Evolutionary conservation across 345 rosid genomes (phyloP).

Genomic region (Noccaea caerulescens): DNA sequence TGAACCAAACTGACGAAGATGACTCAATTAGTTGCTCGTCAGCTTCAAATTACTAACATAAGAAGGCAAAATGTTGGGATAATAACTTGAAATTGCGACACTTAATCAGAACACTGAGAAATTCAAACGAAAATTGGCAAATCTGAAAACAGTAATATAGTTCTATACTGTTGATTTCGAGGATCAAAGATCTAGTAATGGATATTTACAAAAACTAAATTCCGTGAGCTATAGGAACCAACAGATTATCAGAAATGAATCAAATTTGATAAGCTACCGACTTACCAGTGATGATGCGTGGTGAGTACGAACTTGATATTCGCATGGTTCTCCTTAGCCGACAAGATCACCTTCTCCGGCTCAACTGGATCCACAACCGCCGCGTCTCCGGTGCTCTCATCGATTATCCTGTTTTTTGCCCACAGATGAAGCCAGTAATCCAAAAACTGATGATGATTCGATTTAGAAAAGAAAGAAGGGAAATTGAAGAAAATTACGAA

Average conservation of each 20-base stretch:
- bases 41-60: background rate
- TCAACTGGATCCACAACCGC: constrained; percentile 98
- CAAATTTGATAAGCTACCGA: constrained; percentile 9
- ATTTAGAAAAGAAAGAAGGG: background rate
- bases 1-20: background rate
- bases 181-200: background rate
- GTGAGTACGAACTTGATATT: constrained; percentile 76
- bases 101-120: background rate
- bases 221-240: background rate
- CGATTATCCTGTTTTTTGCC: constrained; percentile 58
- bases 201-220: background rate
- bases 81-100: background rate
- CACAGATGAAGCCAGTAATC: background rate
- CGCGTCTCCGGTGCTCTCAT: constrained; percentile 78
- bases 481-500: background rate
- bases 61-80: background rate
- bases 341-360: constrained; percentile 64
- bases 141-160: background rate
- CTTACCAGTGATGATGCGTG: constrained; percentile 93
- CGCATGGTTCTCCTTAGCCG: constrained; percentile 55
- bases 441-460: constrained; percentile 9
- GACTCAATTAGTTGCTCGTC: background rate
- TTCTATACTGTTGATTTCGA: background rate
- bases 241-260: background rate
- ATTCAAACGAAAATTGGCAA: background rate